Evolutionary conservation across 2,329 filamentous ascomycete genomes (phyloP).

Genomic region (Dryadomyces sulphureus): DNA sequence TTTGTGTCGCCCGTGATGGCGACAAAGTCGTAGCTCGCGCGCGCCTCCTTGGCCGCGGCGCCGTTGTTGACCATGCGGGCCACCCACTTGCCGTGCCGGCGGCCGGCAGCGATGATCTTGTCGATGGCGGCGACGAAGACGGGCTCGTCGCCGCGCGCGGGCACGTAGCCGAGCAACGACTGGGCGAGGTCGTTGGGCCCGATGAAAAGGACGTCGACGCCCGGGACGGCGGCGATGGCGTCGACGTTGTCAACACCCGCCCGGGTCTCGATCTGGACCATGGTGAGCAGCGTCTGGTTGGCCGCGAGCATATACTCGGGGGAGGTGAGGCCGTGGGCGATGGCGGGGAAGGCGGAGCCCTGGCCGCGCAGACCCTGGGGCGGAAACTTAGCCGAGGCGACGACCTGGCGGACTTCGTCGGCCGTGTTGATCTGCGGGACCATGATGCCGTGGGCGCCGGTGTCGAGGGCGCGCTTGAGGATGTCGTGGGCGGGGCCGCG

Average conservation of each 20-base stretch:
- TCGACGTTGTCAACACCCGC: slow-evolving; percentile 30
- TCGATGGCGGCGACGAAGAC: slow-evolving; percentile 30
- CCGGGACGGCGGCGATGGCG: slow-evolving; percentile 24
- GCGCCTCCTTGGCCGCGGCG: slow-evolving; percentile 22
- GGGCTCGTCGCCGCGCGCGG: slow-evolving; percentile 30
- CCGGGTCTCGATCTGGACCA: slow-evolving; percentile 29
- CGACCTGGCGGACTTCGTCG: slow-evolving; percentile 28
- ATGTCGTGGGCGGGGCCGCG: slow-evolving; percentile 25
- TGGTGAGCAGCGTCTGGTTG: slow-evolving; percentile 29
- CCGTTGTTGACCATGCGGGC: slow-evolving; percentile 32
- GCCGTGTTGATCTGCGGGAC: slow-evolving; percentile 31
- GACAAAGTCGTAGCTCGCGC: slow-evolving; percentile 25
- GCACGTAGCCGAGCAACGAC: slow-evolving; percentile 28
- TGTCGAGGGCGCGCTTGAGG: slow-evolving; percentile 35
- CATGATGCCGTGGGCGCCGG: slow-evolving; percentile 34
- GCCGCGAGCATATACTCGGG: slow-evolving; percentile 34
- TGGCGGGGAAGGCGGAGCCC: slow-evolving; percentile 32
- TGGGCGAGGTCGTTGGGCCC: slow-evolving; percentile 30
- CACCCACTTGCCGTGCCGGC: slow-evolving; percentile 34
- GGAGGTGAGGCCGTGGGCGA: slow-evolving; percentile 26
- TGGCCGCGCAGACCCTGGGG: slow-evolving; percentile 32
- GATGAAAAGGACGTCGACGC: slow-evolving; percentile 28
- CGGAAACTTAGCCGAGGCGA: slow-evolving; percentile 34
- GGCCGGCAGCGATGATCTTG: slow-evolving; percentile 22
- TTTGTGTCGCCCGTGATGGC: slow-evolving; percentile 29